A percentile compares a stretch with the other conserved stretches of the same genome.
These are phyloP conservation scores for Neurospora sp. DNA, from an alignment of 495 filamentous ascomycete species.

Conservation along the genomic window DNA sequence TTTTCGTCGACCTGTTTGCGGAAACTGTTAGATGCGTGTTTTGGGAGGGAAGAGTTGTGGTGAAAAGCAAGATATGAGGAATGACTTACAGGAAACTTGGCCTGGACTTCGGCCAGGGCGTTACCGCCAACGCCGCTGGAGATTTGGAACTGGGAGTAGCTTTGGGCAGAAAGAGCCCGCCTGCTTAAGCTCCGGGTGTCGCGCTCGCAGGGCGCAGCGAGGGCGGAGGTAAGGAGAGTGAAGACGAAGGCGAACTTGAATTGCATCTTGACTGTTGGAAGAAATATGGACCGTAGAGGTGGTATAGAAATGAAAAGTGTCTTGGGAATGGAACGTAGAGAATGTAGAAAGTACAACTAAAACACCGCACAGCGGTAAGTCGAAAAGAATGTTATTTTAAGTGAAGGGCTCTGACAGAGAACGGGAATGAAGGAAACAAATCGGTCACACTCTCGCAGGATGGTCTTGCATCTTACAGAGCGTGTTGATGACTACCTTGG, in stretches of 20 bases:
- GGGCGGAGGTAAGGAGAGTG: slow-evolving; percentile 17
- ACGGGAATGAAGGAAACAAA: background rate
- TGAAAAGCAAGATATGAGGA: background rate
- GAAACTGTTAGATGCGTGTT: background rate
- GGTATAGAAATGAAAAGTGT: background rate
- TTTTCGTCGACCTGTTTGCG: slow-evolving; percentile 22
- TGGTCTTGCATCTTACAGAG: background rate
- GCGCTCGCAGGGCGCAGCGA: slow-evolving; percentile 13
- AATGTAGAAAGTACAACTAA: slow-evolving; percentile 1
- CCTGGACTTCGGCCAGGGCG: slow-evolving; percentile 30
- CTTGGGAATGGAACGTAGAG: background rate
- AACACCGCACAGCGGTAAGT: slow-evolving; percentile 21
- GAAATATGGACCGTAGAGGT: background rate
- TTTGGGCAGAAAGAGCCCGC: slow-evolving; percentile 11
- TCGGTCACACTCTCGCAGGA: background rate
- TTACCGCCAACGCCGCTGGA: slow-evolving; percentile 34
- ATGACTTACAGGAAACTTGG: slow-evolving; percentile 33
- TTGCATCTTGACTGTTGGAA: slow-evolving; percentile 15
- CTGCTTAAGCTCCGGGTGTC: slow-evolving; percentile 1
- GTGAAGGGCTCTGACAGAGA: background rate
- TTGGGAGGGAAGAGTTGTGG: background rate
- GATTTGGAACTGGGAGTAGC: slow-evolving; percentile 28
- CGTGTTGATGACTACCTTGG: background rate
- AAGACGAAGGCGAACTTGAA: slow-evolving; percentile 21
- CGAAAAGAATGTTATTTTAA: background rate